Conservation (phyloP, 139 green algal genomes). For the Limnomonas spitsbergensis region DNA sequence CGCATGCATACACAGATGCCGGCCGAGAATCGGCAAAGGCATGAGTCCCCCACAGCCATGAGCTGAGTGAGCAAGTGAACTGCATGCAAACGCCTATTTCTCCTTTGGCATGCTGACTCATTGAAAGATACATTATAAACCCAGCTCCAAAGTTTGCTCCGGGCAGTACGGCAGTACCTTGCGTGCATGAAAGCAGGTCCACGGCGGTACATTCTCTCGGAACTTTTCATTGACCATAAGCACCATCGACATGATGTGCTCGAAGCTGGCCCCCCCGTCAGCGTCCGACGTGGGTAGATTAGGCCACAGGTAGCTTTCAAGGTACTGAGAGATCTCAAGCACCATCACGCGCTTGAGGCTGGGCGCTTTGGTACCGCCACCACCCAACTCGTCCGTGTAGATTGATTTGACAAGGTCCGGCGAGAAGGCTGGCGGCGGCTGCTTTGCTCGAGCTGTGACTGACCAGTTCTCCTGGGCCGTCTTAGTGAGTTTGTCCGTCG, state of each 20-base stretch:
- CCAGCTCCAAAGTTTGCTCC: no score
- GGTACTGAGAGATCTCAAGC: constrained; percentile 91
- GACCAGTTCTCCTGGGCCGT: constrained; percentile 32
- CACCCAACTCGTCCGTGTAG: constrained; percentile 64
- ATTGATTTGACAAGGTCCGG: constrained; percentile 60
- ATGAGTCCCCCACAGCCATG: no score
- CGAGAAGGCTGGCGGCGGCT: constrained; percentile 46
- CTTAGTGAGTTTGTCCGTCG: constrained; percentile 41
- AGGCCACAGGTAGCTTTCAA: constrained; percentile 93
- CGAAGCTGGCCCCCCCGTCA: constrained; percentile 30
- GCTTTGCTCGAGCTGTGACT: not conserved
- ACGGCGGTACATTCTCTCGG: constrained; percentile 76
- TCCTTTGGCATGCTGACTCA: no score
- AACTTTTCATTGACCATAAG: constrained; percentile 96
- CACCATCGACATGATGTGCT: constrained; percentile 85
- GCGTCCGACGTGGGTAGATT: constrained; percentile 61
- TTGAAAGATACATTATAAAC: no score
- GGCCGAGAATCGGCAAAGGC: no score
- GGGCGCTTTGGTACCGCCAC: constrained; percentile 31
- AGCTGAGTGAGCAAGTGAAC: no score
- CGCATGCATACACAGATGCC: no score
- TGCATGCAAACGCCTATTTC: no score
- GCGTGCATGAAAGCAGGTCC: constrained; percentile 67
- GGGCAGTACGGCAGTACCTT: no score
- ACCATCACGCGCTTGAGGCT: constrained; percentile 55